These are phyloP conservation scores for Psilocybe sp. DNA, from an alignment of 768 basidiomycete species.

Conservation along the genomic window DNA sequence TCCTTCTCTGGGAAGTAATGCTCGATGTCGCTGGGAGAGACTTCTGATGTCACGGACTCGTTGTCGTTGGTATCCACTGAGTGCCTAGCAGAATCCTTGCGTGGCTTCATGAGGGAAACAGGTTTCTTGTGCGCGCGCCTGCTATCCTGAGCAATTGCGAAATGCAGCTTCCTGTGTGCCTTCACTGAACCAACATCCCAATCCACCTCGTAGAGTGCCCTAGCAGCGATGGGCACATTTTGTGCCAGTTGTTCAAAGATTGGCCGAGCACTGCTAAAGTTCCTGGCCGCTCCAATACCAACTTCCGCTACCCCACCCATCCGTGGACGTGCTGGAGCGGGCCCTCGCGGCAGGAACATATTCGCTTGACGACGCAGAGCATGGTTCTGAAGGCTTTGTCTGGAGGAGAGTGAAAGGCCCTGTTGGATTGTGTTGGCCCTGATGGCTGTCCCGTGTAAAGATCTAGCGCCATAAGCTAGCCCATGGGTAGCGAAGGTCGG, in stretches of 20 bases:
- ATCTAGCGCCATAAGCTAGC: constrained; percentile 27
- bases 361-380: constrained; percentile 35
- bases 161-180: constrained; percentile 25
- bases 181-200: constrained; percentile 57
- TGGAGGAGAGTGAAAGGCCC: constrained; percentile 54
- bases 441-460: constrained; percentile 22
- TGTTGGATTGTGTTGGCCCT: constrained; percentile 43
- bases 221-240: constrained; percentile 74
- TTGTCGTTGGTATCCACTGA: constrained; percentile 2
- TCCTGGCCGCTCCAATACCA: constrained; percentile 73
- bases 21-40: constrained; percentile 39
- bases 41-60: constrained; percentile 2
- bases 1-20: constrained; percentile 54
- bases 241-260: constrained; percentile 79
- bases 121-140: constrained; percentile 23
- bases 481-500: constrained; percentile 24
- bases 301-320: constrained; percentile 53
- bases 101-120: constrained; percentile 31
- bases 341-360: constrained; percentile 57
- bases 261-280: constrained; percentile 70
- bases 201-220: constrained; percentile 75
- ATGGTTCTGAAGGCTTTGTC: constrained; percentile 43
- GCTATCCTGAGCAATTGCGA: constrained; percentile 16
- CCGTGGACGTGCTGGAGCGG: constrained; percentile 37
- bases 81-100: neutral